These are phyloP conservation scores for Candida golubevii DNA, from an alignment of 805 yeast species.

Conservation along the genomic window DNA sequence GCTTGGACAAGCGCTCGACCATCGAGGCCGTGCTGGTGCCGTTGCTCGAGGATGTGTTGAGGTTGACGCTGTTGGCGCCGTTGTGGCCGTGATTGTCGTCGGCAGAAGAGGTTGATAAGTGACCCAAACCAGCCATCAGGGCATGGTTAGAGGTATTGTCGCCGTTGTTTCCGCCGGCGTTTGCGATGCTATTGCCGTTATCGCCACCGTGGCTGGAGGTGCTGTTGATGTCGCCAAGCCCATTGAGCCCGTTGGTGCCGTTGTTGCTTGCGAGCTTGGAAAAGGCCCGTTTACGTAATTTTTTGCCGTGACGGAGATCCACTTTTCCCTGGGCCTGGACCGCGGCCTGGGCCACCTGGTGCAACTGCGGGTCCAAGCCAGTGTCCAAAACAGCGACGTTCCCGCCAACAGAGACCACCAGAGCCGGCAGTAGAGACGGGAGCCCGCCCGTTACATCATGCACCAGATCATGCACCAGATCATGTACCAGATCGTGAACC, in stretches of 20 bases:
- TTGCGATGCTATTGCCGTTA: background rate
- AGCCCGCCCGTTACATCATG: slow-evolving; percentile 10
- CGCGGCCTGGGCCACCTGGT: slow-evolving; percentile 38
- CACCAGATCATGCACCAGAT: slow-evolving; percentile 10
- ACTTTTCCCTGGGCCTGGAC: slow-evolving; percentile 25
- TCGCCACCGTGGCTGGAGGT: slow-evolving; percentile 1
- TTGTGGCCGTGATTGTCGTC: background rate
- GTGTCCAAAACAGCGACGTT: slow-evolving; percentile 21
- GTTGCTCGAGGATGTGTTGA: background rate
- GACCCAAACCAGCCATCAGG: too few species aligned
- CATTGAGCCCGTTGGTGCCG: background rate
- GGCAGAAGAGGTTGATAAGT: background rate
- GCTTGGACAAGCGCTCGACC: slow-evolving; percentile 4
- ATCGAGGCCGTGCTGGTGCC: background rate
- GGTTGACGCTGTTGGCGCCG: background rate
- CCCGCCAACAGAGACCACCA: slow-evolving; percentile 11
- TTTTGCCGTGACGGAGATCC: slow-evolving; percentile 5
- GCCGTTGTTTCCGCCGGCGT: background rate
- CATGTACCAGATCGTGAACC: slow-evolving; percentile 4
- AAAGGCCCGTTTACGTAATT: slow-evolving; percentile 10
- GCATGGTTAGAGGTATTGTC: background rate
- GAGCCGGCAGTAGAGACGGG: slow-evolving; percentile 8
- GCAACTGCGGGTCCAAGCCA: slow-evolving; percentile 41
- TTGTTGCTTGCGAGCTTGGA: slow-evolving; percentile 1
- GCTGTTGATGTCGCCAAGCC: background rate